Percentiles rank a stretch among this genome's conserved stretches.
Conservation (phyloP, 306 rosid genomes). For the Begonia peltatifolia region DNA sequence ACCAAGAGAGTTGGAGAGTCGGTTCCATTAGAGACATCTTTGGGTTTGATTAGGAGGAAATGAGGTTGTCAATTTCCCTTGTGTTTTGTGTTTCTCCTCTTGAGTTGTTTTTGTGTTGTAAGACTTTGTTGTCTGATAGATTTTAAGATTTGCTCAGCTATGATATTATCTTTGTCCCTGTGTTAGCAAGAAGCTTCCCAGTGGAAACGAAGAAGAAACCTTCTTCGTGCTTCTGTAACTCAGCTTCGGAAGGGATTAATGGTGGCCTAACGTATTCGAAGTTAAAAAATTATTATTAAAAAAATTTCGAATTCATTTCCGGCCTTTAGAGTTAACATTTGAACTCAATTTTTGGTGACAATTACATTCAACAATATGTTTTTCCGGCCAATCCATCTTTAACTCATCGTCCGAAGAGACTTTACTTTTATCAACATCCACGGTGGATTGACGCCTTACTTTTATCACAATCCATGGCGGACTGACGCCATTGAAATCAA, state of each 20-base stretch:
- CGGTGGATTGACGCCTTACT: too few species aligned
- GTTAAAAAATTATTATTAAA: too few species aligned
- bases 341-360: background rate
- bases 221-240: conserved; percentile 31
- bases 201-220: conserved; percentile 67
- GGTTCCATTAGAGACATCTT: conserved; percentile 13
- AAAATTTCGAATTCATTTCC: background rate
- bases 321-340: background rate
- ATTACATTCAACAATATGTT: too few species aligned
- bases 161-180: conserved; percentile 2
- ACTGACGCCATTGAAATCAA: too few species aligned
- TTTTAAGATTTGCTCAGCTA: too few species aligned
- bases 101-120: too few species aligned
- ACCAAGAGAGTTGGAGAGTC: conserved; percentile 13
- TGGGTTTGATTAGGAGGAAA: conserved; percentile 41
- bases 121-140: too few species aligned
- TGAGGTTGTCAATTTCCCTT: conserved; percentile 6
- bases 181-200: conserved; percentile 53
- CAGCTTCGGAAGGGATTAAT: conserved; percentile 27
- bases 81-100: too few species aligned
- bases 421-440: too few species aligned
- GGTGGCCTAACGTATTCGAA: conserved; percentile 17
- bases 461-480: too few species aligned
- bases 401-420: too few species aligned
- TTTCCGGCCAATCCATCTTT: too few species aligned